These are phyloP conservation scores for Trametes versicolor DNA, from an alignment of 1,284 basidiomycete genomes.

Conservation along the genomic window DNA sequence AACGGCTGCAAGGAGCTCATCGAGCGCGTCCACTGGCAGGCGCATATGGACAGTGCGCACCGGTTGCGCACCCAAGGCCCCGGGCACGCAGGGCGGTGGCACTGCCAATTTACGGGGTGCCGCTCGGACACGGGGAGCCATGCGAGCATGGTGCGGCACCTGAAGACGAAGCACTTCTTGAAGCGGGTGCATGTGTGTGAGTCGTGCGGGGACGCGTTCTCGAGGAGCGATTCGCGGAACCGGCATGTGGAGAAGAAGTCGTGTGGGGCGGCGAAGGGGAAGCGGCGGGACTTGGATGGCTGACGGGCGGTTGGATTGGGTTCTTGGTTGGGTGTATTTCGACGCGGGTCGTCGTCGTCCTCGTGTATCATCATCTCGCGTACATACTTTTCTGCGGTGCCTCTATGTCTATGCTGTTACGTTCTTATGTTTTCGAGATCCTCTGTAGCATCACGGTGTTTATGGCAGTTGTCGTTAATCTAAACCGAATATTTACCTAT, in stretches of 20 bases:
- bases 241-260: background rate
- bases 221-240: background rate
- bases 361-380: too few relatives aligned
- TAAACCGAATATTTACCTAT: too few relatives aligned
- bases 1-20: background rate
- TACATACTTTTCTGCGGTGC: too few relatives aligned
- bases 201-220: background rate
- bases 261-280: too few relatives aligned
- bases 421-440: background rate
- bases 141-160: constrained; percentile 1
- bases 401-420: too few relatives aligned
- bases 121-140: background rate
- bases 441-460: too few relatives aligned
- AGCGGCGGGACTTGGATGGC: too few relatives aligned
- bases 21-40: background rate
- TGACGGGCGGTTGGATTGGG: too few relatives aligned
- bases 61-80: background rate
- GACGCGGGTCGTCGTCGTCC: too few relatives aligned
- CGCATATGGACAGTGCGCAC: background rate
- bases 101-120: background rate
- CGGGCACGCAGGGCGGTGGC: too few relatives aligned
- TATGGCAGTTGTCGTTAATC: too few relatives aligned
- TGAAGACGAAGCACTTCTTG: background rate
- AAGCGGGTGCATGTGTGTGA: background rate
- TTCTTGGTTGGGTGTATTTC: too few relatives aligned